Evolutionary conservation across 2,329 filamentous ascomycete genomes (phyloP).

Genomic region (Fusarium hainanense): DNA sequence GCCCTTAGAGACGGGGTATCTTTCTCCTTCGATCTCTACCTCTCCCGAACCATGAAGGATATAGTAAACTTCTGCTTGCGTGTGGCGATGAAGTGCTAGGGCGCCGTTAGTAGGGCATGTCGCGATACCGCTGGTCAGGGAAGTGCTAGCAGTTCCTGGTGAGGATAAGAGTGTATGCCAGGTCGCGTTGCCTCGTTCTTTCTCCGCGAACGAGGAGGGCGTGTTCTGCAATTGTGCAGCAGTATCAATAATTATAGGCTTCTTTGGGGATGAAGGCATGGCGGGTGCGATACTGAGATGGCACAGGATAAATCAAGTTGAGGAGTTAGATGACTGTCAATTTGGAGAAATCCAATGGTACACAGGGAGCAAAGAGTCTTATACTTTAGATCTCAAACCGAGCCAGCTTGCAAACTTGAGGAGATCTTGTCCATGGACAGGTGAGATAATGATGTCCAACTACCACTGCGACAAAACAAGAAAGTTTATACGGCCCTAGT

Average conservation of each 20-base stretch:
- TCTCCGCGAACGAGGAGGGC: conserved; percentile 17
- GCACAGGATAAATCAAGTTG: background rate
- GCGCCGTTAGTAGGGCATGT: conserved; percentile 37
- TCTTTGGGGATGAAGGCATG: background rate
- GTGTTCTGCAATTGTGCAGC: background rate
- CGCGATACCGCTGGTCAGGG: conserved; percentile 36
- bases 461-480: background rate
- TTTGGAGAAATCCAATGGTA: background rate
- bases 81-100: conserved; percentile 42
- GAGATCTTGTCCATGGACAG: background rate
- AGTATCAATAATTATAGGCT: conserved; percentile 28
- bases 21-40: conserved; percentile 36
- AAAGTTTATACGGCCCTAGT: background rate
- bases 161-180: conserved; percentile 41
- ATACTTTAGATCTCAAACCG: background rate
- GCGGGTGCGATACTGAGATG: no score
- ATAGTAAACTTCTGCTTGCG: conserved; percentile 45
- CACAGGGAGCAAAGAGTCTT: background rate
- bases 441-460: background rate
- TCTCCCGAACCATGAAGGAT: conserved; percentile 37
- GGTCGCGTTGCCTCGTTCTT: conserved; percentile 29
- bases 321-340: background rate
- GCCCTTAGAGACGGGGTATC: conserved; percentile 25
- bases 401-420: background rate
- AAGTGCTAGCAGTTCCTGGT: conserved; percentile 21